A percentile compares a stretch with the other conserved stretches of the same genome.
Evolutionary conservation across 139 green algal genomes (phyloP).

Genomic region (Trebouxia sp.): DNA sequence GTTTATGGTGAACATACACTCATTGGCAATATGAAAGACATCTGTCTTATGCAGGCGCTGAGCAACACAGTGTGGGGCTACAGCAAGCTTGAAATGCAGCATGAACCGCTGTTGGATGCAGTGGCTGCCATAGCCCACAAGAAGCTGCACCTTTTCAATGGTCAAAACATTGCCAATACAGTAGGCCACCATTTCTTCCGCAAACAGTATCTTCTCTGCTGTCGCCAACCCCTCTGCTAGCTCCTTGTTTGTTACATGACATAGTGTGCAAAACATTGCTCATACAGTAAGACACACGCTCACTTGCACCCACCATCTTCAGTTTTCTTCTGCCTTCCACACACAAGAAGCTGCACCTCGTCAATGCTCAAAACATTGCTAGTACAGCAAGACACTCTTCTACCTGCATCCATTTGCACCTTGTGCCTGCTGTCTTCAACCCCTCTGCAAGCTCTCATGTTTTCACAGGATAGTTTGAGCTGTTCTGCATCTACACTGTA

Average conservation of each 20-base stretch:
- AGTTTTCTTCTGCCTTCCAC: too few relatives aligned
- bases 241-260: background rate
- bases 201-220: background rate
- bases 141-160: conserved; percentile 40
- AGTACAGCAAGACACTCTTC: background rate
- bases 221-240: too few relatives aligned
- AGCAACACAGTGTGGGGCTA: conserved; percentile 68
- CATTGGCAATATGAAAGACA: too few relatives aligned
- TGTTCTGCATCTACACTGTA: too few relatives aligned
- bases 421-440: too few relatives aligned
- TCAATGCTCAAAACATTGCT: conserved; percentile 41
- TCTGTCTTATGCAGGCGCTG: too few relatives aligned
- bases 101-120: conserved; percentile 39
- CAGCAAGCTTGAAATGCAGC: conserved; percentile 49
- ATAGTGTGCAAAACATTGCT: too few relatives aligned
- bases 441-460: too few relatives aligned
- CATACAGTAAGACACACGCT: too few relatives aligned
- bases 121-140: conserved; percentile 18
- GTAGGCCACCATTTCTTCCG: conserved; percentile 29
- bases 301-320: background rate
- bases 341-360: too few relatives aligned
- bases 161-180: conserved; percentile 50
- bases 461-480: too few relatives aligned
- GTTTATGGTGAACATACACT: too few relatives aligned
- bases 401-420: background rate